Percentiles rank a stretch among this genome's conserved stretches.
Conservation (phyloP, 352 stramenopile species). For the Phytopythium kandeliae region DNA sequence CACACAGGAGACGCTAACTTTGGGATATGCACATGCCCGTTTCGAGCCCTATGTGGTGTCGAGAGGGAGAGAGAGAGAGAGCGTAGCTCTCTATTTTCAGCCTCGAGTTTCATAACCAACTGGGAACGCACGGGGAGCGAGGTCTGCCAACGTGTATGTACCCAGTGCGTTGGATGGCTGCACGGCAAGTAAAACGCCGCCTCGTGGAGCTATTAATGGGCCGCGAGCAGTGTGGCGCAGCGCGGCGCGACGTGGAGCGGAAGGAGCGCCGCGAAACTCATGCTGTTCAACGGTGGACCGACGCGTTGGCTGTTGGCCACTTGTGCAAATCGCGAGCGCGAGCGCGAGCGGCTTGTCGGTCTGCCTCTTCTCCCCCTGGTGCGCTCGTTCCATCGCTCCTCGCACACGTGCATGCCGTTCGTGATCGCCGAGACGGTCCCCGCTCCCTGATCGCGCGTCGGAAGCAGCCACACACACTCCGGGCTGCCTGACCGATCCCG, state of each 20-base stretch:
- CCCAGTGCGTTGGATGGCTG: too few species aligned
- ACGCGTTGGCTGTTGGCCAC: constrained; percentile 2
- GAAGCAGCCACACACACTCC: neutral
- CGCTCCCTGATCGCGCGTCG: neutral
- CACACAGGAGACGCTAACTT: neutral
- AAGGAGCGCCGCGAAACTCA: constrained; percentile 5
- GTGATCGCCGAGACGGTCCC: neutral
- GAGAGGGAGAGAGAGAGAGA: too few species aligned
- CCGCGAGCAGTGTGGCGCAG: neutral
- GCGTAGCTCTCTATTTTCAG: constrained; percentile 8
- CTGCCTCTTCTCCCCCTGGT: constrained; percentile 7
- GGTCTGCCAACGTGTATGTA: neutral
- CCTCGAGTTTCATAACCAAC: constrained; percentile 21
- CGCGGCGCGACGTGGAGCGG: neutral
- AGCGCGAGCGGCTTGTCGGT: constrained; percentile 3
- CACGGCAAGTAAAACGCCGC: neutral
- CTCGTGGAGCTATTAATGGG: constrained; percentile 1
- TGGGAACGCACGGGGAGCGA: neutral
- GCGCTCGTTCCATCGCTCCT: neutral
- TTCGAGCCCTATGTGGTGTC: too few species aligned
- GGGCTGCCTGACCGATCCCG: neutral
- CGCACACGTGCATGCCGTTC: neutral
- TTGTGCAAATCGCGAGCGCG: constrained; percentile 6
- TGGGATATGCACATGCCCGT: neutral
- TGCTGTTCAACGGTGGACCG: neutral